Conservation (phyloP, 2,329 filamentous ascomycete species). For the Penicillium sclerotiorum region DNA sequence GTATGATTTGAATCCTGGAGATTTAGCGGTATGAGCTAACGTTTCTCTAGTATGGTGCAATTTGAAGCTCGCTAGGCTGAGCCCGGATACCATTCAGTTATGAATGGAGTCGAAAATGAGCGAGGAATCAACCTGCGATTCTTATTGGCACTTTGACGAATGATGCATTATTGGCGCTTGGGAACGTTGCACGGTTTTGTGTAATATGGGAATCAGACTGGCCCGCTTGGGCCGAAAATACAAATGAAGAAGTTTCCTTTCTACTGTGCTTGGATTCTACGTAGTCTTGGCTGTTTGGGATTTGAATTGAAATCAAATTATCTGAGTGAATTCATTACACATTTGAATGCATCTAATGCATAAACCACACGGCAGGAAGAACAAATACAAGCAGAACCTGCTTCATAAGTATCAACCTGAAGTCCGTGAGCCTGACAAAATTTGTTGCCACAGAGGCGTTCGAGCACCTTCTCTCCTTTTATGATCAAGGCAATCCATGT, state of each 20-base stretch:
- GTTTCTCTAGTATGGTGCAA: conserved; percentile 98
- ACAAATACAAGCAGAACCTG: neutral
- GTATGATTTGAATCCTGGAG: too few relatives aligned
- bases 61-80: conserved; percentile 98
- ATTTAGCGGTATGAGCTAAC: too few relatives aligned
- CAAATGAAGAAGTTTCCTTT: neutral
- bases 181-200: conserved; percentile 18
- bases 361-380: neutral
- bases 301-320: neutral
- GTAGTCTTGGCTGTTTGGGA: neutral
- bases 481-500: too few relatives aligned
- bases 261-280: neutral
- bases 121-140: conserved; percentile 7
- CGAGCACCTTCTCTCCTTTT: too few relatives aligned
- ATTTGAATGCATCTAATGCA: neutral
- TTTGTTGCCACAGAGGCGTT: too few relatives aligned
- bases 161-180: conserved; percentile 38
- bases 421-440: too few relatives aligned
- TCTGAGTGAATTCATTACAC: neutral
- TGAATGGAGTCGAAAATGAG: conserved; percentile 15
- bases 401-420: too few relatives aligned
- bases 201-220: neutral
- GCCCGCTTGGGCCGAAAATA: neutral
- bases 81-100: too few relatives aligned
- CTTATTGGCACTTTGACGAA: conserved; percentile 27